phyloP scores from a whole-genome alignment of 176 grass and related monocot species.

The Otatea glauca region DNA sequence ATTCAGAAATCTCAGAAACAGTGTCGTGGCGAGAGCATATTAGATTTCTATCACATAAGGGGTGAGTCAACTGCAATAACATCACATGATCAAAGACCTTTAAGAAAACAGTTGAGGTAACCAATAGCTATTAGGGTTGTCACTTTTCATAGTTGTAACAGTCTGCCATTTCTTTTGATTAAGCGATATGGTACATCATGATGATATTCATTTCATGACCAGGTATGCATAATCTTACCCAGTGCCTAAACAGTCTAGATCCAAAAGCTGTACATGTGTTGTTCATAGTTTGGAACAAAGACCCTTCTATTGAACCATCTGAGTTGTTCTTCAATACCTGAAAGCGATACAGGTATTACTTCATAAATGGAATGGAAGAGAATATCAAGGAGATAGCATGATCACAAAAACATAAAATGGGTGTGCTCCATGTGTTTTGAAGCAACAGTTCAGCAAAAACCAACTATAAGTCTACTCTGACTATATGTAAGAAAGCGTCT shows the following conservation, averaged over 20 bases:
- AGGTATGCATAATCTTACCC: slow-evolving; percentile 60
- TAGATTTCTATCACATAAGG: slow-evolving; percentile 73
- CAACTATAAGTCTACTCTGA: slow-evolving; percentile 11
- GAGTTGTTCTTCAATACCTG: slow-evolving; percentile 88
- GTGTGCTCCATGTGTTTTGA: not conserved
- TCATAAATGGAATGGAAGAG: slow-evolving; percentile 24
- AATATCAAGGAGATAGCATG: slow-evolving; percentile 15
- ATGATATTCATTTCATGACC: slow-evolving; percentile 14
- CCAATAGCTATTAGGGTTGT: not conserved
- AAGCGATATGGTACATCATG: not conserved
- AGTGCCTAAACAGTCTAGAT: slow-evolving; percentile 85
- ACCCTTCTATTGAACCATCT: slow-evolving; percentile 83
- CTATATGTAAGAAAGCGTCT: not conserved
- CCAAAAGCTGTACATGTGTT: slow-evolving; percentile 89
- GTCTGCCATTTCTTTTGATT: slow-evolving; percentile 13
- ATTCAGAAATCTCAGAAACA: slow-evolving; percentile 83
- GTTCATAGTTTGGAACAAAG: slow-evolving; percentile 87
- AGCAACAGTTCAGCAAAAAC: not conserved
- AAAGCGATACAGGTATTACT: slow-evolving; percentile 45
- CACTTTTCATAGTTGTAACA: slow-evolving; percentile 8
- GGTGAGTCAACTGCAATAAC: slow-evolving; percentile 76
- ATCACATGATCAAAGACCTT: slow-evolving; percentile 34
- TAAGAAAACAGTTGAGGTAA: not conserved
- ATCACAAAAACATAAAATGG: not conserved
- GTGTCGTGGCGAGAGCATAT: slow-evolving; percentile 90